phyloP scores from a whole-genome alignment of 2,329 filamentous ascomycete genomes.

The Paecilomyces fulvus region DNA sequence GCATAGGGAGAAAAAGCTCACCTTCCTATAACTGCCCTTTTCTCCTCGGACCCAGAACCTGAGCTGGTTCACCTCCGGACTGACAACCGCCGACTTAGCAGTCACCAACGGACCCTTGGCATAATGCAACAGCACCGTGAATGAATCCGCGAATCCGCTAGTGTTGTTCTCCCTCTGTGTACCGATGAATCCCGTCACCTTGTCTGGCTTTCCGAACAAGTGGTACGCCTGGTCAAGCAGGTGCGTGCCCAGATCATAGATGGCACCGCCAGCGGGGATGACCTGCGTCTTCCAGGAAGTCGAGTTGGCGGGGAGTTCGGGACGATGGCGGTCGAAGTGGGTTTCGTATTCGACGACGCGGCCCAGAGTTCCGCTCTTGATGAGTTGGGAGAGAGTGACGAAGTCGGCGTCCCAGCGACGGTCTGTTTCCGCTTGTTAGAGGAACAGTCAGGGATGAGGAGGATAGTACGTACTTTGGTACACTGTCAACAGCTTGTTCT shows the following conservation, averaged over 20 bases:
- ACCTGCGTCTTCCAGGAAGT: conserved; percentile 60
- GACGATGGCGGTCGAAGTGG: conserved; percentile 69
- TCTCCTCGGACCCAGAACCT: conserved; percentile 70
- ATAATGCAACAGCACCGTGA: conserved; percentile 60
- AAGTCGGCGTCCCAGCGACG: conserved; percentile 73
- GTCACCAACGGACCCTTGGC: conserved; percentile 55
- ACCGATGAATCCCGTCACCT: conserved; percentile 60
- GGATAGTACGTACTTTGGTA: conserved; percentile 49
- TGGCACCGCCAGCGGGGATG: conserved; percentile 56
- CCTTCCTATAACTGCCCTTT: conserved; percentile 67
- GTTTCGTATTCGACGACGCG: conserved; percentile 70
- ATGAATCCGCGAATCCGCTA: conserved; percentile 40
- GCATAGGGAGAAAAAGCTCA: conserved; percentile 19
- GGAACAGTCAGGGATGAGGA: neutral
- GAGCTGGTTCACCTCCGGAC: conserved; percentile 59
- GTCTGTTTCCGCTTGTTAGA: conserved; percentile 30
- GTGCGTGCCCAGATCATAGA: conserved; percentile 71
- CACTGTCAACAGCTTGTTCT: conserved; percentile 52
- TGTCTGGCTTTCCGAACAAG: conserved; percentile 60
- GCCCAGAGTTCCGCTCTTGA: conserved; percentile 54
- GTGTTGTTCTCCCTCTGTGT: conserved; percentile 55
- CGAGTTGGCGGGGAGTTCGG: conserved; percentile 41
- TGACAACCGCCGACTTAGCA: conserved; percentile 60
- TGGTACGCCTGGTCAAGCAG: conserved; percentile 66
- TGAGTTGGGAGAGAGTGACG: conserved; percentile 56